Base-by-base conservation (phyloP, 331 rosid species). In the Telfairia occidentalis region DNA sequence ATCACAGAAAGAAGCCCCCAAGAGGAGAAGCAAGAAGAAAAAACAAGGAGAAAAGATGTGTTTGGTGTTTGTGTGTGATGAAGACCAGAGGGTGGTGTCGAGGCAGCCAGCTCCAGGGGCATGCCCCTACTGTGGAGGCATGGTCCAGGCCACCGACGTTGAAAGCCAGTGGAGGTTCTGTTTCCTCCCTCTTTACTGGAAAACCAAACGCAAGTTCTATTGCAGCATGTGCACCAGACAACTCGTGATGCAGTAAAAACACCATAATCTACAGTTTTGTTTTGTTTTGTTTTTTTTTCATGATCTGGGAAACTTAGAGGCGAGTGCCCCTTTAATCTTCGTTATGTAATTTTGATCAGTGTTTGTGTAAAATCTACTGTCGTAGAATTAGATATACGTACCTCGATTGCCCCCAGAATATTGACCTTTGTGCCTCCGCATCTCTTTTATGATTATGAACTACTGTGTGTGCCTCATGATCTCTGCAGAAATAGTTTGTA, bases 101-200 rank as follows among this genome's bases (percentile, higher is more conserved):
- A 86, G 96, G 83, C 92, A 95, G 43, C 35, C 83, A 43, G 98
- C 96, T 43, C 83, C 92, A 0, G 98, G 97, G 71, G 74, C 84
- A 0, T 91, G 98, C 54, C 93, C 98, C 8, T 83, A 65, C 82
- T 91, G 98, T 29, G 92, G 96, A 78, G 97, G 97, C 26, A 78
- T 75, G 84, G 76, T 94, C 10, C 98, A 89, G 55, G 97, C 95
- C 23, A 67, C 84, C 84, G 95, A 87, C 48, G 75, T 87, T 0
- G 75, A 83, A 80, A 81, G 35, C 35, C 74, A 79, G 15, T 87
- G 90, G 90, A 76, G 85, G 83, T 66, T 87, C 65, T 87, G 89
- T 54, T 87, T 84, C 73, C 9, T 87, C 1, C 90, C 89, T 32
- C 76, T 87, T 48, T 85, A 81, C 28, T 83, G 82, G 84, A 83